Conservation (phyloP, 768 basidiomycete species). For the Kwoniella heveanensis region DNA sequence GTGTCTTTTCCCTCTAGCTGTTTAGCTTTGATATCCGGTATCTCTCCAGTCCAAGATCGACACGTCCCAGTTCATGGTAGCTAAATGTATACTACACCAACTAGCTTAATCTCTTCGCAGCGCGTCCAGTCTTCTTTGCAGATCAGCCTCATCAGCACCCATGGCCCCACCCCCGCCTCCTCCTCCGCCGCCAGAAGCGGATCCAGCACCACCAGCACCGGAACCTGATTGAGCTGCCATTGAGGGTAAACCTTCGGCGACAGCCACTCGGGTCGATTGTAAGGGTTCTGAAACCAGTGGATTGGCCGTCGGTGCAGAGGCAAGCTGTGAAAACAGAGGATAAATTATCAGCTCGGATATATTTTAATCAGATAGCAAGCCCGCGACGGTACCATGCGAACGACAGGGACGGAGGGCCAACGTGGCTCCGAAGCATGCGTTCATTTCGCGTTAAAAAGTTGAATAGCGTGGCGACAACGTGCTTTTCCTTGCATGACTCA, state of each 20-base stretch:
- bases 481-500: conserved; percentile 32
- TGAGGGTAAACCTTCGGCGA: conserved; percentile 76
- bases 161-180: conserved; percentile 45
- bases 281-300: conserved; percentile 66
- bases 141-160: conserved; percentile 79
- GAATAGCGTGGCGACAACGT: not conserved
- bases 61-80: not conserved
- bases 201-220: conserved; percentile 54
- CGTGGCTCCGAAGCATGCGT: too few relatives aligned
- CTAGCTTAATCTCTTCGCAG: conserved; percentile 57
- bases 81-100: not conserved
- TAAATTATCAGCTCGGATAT: not conserved
- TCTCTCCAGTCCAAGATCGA: not conserved
- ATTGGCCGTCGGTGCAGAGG: conserved; percentile 74
- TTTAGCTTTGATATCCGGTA: not conserved
- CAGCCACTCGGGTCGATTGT: conserved; percentile 70
- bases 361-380: not conserved
- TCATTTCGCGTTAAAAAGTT: too few relatives aligned
- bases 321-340: conserved; percentile 62
- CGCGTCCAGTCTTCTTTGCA: conserved; percentile 91
- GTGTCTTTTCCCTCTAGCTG: too few relatives aligned
- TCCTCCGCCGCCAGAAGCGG: not conserved
- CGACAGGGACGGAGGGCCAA: not conserved
- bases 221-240: conserved; percentile 55
- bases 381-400: not conserved